Evolutionary conservation across 1,139 yeast genomes (phyloP), one percentile per base, ranked within the genome.

Genomic region (Waltiozyma sp.): DNA sequence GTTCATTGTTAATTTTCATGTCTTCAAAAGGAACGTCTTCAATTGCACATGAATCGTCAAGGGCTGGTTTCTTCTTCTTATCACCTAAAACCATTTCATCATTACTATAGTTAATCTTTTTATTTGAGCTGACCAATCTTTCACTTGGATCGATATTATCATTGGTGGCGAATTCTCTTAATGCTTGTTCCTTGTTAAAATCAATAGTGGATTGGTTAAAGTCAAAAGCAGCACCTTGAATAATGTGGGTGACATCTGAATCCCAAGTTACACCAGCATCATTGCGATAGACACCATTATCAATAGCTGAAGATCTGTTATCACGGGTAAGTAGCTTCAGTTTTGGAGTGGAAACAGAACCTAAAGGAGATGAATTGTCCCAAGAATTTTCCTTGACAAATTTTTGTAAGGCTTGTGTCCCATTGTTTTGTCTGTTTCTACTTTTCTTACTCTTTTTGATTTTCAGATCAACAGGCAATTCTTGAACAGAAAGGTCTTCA

Each of bases 101-200:
- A 53, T 76, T 78, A 24, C 75, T 84, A 53, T 75, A 83, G 50
- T 65, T 67, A 11, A 57, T 53, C 44, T 55, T 54, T 55, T 74
- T 80, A 60, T 87, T 87, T 58, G 81, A 86, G 3, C 88, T 81
- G 7, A 85, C 95, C 37, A 87, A 66, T 49, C 95, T 69, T 40
- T 76, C 70, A 18, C 70, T 66, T 2, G 84, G 80, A 41, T 70
- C 76, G 21, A 78, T 69, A 15, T 68, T 70, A 57, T 87, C 96
- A 44, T 69, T 66, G 49, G 71, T 72, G 41, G 79, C 77, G 56
- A 88, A 74, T 56, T 85, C 87, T 44, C 82, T 84, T 60, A 89
- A 84, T 7, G 88, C 91, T 8, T 80, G 70, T 48, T 73, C 69
- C 60, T 89, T 89, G 61, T 89, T 94, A 57, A 89, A 89, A 70